A percentile compares a stretch with the other conserved stretches of the same genome.
Evolutionary conservation across 2,329 filamentous ascomycete species (phyloP).

Genomic region (Blumeria graminis): DNA sequence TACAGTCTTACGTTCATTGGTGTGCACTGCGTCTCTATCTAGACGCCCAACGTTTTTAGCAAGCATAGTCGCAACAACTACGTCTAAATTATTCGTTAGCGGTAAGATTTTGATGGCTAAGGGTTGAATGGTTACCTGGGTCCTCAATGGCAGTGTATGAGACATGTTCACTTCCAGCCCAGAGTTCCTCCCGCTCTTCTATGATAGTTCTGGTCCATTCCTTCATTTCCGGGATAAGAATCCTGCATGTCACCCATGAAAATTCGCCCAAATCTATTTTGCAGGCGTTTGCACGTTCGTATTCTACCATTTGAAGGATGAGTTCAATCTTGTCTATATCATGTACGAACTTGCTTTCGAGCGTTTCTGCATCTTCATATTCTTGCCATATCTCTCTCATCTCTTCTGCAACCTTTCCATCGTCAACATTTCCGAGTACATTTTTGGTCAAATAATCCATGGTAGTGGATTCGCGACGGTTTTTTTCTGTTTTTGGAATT

Average conservation of each 20-base stretch:
- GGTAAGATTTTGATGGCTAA: no score
- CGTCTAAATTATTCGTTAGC: background rate
- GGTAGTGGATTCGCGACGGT: constrained; percentile 57
- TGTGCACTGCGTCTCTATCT: no score
- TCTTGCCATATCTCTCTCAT: constrained; percentile 75
- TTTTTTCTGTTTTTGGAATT: constrained; percentile 71
- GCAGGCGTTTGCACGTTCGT: constrained; percentile 49
- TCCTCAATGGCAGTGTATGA: constrained; percentile 3
- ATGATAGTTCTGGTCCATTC: constrained; percentile 58
- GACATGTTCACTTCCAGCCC: constrained; percentile 25
- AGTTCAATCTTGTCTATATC: constrained; percentile 96
- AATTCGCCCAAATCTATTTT: constrained; percentile 68
- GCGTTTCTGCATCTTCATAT: constrained; percentile 70
- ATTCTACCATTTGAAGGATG: constrained; percentile 86
- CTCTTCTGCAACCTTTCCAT: constrained; percentile 42
- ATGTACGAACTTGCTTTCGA: constrained; percentile 76
- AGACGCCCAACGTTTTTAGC: background rate
- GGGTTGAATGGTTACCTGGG: background rate
- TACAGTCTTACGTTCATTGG: no score
- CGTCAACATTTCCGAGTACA: constrained; percentile 50
- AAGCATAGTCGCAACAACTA: background rate
- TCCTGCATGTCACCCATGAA: constrained; percentile 46
- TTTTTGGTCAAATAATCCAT: constrained; percentile 67
- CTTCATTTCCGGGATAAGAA: constrained; percentile 54
- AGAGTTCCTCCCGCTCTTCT: constrained; percentile 50